Evolutionary conservation across 441 rosid species (phyloP).

Genomic region (Gossypium lobatum): DNA sequence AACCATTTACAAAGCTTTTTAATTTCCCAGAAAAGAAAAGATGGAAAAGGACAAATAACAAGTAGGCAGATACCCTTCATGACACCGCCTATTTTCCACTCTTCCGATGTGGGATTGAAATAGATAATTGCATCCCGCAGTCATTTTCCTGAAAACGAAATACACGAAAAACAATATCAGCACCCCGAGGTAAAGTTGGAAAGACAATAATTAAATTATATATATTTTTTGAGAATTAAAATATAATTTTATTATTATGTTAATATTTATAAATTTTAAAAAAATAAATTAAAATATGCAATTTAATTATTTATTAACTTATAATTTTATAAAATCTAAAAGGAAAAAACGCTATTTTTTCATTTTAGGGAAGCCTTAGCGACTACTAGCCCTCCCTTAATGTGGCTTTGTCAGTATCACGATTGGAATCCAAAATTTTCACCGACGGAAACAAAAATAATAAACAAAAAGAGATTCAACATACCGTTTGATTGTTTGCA

Average conservation of each 20-base stretch:
- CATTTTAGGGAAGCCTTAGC: no score
- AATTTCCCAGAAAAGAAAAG: constrained; percentile 14
- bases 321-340: no score
- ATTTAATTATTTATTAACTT: no score
- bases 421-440: neutral
- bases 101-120: constrained; percentile 22
- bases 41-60: constrained; percentile 31
- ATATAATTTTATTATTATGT: neutral
- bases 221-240: no score
- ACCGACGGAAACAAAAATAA: neutral
- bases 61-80: constrained; percentile 24
- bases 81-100: constrained; percentile 18
- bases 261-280: no score
- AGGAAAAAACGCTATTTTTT: no score
- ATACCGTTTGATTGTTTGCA: constrained; percentile 85
- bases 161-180: constrained; percentile 1
- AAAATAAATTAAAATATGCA: no score
- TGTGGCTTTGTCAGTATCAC: neutral
- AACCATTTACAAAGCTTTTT: constrained; percentile 8
- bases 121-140: constrained; percentile 17
- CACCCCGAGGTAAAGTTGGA: no score
- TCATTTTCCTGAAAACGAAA: constrained; percentile 47
- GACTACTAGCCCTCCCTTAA: no score
- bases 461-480: neutral
- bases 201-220: no score